phyloP scores from a whole-genome alignment of 2,329 filamentous ascomycete species.

The Fusarium napiforme region DNA sequence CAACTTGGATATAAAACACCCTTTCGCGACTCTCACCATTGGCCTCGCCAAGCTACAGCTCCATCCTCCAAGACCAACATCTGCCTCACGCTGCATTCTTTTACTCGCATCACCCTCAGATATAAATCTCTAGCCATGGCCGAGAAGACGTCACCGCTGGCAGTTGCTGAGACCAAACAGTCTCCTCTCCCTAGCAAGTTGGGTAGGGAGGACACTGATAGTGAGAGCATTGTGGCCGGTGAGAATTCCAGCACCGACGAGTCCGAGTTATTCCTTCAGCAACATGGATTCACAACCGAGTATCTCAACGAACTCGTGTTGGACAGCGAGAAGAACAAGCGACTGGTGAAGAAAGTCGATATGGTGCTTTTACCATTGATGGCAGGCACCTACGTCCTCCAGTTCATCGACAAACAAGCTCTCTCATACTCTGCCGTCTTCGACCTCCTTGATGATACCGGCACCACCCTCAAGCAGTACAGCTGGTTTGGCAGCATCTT shows the following conservation, averaged over 20 bases:
- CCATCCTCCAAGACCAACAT: neutral
- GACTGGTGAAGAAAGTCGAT: neutral
- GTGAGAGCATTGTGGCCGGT: neutral
- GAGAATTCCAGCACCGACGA: neutral
- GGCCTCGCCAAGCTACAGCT: neutral
- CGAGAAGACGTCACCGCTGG: neutral
- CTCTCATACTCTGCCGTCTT: neutral
- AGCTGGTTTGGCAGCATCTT: neutral
- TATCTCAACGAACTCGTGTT: neutral
- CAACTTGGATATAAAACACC: neutral
- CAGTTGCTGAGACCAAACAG: neutral
- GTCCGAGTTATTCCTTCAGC: neutral
- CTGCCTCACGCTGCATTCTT: neutral
- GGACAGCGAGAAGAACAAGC: neutral
- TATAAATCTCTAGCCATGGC: neutral
- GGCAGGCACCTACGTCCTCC: neutral
- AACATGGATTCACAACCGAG: neutral
- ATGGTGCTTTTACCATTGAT: neutral
- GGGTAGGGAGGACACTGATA: neutral
- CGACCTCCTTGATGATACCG: neutral
- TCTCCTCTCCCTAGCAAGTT: neutral
- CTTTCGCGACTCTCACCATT: accelerated
- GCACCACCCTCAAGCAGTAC: neutral
- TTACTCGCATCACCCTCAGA: neutral
- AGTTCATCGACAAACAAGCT: neutral